Percentiles rank a stretch among this genome's conserved stretches.
These are phyloP conservation scores for Stephania cephalantha DNA, from an alignment of 164 flowering plant genomes.

Conservation along the genomic window DNA sequence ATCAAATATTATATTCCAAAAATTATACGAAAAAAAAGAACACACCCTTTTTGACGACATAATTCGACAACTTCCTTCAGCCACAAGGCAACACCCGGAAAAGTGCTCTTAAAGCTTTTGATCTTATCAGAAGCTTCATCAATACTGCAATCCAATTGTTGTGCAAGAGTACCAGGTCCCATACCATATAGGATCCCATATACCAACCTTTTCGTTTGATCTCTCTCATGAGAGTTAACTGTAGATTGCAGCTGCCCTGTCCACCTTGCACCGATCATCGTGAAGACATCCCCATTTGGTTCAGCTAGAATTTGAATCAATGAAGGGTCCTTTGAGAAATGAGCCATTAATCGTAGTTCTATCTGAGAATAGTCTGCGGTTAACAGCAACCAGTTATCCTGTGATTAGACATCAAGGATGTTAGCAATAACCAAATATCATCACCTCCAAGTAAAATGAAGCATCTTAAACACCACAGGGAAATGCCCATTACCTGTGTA, in stretches of 20 bases:
- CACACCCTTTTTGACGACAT: constrained; percentile 84
- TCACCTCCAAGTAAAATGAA: not conserved
- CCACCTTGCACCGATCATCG: constrained; percentile 91
- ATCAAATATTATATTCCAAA: not conserved
- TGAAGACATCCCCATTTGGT: constrained; percentile 79
- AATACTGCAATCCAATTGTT: constrained; percentile 69
- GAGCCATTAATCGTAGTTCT: constrained; percentile 96
- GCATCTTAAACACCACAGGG: not conserved
- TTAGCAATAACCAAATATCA: not conserved
- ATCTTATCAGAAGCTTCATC: constrained; percentile 83
- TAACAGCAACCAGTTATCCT: constrained; percentile 85
- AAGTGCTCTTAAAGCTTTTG: constrained; percentile 68
- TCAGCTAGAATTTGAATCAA: constrained; percentile 66
- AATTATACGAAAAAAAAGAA: constrained; percentile 1
- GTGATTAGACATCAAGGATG: constrained; percentile 17
- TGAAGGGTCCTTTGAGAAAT: constrained; percentile 74
- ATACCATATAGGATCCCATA: constrained; percentile 98
- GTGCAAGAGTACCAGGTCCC: constrained; percentile 84
- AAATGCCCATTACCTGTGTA: constrained; percentile 53
- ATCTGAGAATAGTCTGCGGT: constrained; percentile 98
- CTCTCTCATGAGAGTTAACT: constrained; percentile 59
- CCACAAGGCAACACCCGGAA: constrained; percentile 94
- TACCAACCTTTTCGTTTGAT: constrained; percentile 83
- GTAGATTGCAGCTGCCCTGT: constrained; percentile 52
- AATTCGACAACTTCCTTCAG: constrained; percentile 61